Base-by-base conservation (phyloP, 768 basidiomycete genomes). In the Hydnum rufescens region DNA sequence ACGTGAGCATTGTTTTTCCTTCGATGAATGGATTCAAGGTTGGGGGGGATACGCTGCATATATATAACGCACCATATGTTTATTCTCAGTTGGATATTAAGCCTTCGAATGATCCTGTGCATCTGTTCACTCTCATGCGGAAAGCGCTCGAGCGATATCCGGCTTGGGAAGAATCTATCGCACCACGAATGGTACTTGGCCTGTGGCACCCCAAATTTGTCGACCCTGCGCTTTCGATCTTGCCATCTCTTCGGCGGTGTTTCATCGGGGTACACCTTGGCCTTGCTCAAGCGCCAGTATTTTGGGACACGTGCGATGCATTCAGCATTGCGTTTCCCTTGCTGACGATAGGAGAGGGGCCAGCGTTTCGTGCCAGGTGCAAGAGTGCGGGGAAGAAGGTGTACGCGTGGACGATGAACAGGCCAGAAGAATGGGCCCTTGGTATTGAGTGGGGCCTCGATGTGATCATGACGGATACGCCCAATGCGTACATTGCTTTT, bases 371-470 rank as follows among this genome's bases (percentile, higher is more conserved):
- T 52, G 65, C 70, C 44, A 82, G 90, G 58, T 90, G 87, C 68
- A 78, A 78, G 62, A 69, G 62, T 16, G 77, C 77, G 1, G 82
- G 82, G 19, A 95, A 95, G 73, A 72, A 73, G 58, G 59, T 97
- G 53, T 81, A 92, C 75, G 87, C 89, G 2, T 96, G 92, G 95
- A 99, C 95, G 0, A 93, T 97, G 26, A 99, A 99, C 61, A 73
- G 80, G 44, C 78, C 78, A 5, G 77, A 76, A 51, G 78, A 88
- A 61, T 42, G 54, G 36, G 46, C 26, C 26, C 57, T 83, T 81
- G 81, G 80, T 39, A 80, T 78, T 22, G 50, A 53, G 51, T 88
- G 86, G 85, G 79, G 72, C 53, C 81, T 76, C 4, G 73, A 79
- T 57, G 85, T 73, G 4, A 81, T 88, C 57, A 70, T 88, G 51